A percentile compares a stretch with the other conserved stretches of the same genome.
Conservation (phyloP, 2,329 filamentous ascomycete species). For the Colletotrichum orchidophilum region DNA sequence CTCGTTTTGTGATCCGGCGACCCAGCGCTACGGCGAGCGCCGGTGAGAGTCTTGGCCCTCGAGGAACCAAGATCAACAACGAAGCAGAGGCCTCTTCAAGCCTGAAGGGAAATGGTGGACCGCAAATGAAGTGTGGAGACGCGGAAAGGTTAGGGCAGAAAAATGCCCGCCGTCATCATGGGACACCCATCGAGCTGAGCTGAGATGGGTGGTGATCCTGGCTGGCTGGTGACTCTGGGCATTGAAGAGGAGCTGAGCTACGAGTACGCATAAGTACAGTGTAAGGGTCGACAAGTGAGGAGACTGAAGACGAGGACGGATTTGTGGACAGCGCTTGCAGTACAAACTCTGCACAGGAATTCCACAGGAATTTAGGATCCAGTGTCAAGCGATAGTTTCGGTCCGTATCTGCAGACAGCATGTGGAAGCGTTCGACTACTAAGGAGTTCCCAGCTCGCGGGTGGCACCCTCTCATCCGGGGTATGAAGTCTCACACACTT, state of each 20-base stretch:
- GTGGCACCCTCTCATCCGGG: not conserved
- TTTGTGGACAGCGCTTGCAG: not conserved
- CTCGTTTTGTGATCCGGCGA: not conserved
- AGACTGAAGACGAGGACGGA: not conserved
- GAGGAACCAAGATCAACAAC: no score
- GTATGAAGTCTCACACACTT: not conserved
- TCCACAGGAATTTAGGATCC: not conserved
- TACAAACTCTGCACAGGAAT: not conserved
- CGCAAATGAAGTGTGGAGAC: not conserved
- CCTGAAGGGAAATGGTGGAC: not conserved
- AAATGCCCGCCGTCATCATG: not conserved
- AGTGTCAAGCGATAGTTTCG: not conserved
- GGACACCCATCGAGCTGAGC: not conserved
- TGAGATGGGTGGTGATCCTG: not conserved
- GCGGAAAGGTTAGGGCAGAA: not conserved
- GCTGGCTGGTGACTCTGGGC: not conserved
- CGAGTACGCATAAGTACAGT: not conserved
- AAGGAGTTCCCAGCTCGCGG: not conserved
- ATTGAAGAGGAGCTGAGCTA: not conserved
- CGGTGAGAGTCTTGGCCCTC: not conserved
- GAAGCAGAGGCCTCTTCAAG: no score
- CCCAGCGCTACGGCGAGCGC: conserved; percentile 11
- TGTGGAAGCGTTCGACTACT: not conserved
- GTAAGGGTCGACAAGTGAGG: not conserved
- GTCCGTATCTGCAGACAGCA: not conserved